Base-by-base conservation (phyloP, 225 moss, liverwort and hornwort species). In the Ulota crispa region DNA sequence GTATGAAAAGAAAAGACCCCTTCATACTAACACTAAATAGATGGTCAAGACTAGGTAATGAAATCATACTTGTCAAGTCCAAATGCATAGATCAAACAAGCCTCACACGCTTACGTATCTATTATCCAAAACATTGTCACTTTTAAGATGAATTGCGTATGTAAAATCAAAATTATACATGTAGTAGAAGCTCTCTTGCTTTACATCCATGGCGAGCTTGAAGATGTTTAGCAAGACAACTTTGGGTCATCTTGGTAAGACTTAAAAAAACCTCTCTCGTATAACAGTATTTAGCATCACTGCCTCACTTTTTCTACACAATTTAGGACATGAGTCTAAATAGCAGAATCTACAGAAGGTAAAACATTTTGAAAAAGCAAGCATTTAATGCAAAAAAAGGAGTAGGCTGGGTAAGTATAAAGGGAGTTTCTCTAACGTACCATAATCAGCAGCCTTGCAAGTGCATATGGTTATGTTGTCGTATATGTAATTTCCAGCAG, bases 401-500 rank as follows among this genome's bases (percentile, higher is more conserved):
- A 24, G 19, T 3, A 59, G 4, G 47, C 19, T 20, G 14, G 2
- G 64, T 42, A 9, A 45, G 61, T 63, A 70, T n/a, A 56, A 21
- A 12, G 53, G 57, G 15, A 42, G 54, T 21, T 34, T 3, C 7
- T 53, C n/a, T 42, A 50, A 70, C 64, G 31, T 85, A 90, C 90
- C 76, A 67, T 88, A 88, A 78, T 85, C 78, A 24, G 90, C 88
- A 61, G 85, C 75, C 76, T 90, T 90, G 83, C 90, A 90, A 70
- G 90, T 90, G 77, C 90, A 90, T 7, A 84, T 90, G 10, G 72
- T 81, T 20, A 56, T 83, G 77, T 90, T 88, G 3, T 90, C 90
- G 63, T 85, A 86, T 1, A 90, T 88, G 60, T 76, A 90, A 8
- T 90, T 90, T 80, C 90, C 90, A 76, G 85, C 87, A 56, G 90